Base-by-base conservation (phyloP, 352 stramenopile species). In the Globisporangium rhizosaccharum region DNA sequence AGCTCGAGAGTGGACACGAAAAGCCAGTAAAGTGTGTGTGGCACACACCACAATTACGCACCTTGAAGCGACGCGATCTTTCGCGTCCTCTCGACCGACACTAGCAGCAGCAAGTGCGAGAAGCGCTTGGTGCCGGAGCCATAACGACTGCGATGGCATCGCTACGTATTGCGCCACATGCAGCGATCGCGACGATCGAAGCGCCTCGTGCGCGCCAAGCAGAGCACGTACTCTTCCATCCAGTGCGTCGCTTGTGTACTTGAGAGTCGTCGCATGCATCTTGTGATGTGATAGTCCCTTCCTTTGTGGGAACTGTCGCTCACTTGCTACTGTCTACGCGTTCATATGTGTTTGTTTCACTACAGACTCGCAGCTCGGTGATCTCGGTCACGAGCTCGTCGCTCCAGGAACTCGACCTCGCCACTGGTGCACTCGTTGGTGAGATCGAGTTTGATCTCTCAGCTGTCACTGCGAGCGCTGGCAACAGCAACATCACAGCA, bases 361-460 rank as follows among this genome's bases (percentile, higher is more conserved):
- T 11, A 15, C 26, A 84, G 75, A 71, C 56, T 59, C 75, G 75
- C 46, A 58, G 62, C 4, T 75, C 70, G 46, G 51, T 85, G 8
- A 67, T 94, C 10, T 83, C 67, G 6, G 59, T 94, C 61, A 82
- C 82, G 41, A 68, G 57, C 30, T 68, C 78, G 23, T 76, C 69
- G 18, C 54, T 92, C 39, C 75, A 88, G 51, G 84, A 94, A 56
- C 54, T 92, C 30, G 79, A 94, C 36, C 61, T 76, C 5, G 58
- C 64, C 2, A 80, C 75, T 20, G 82, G 82, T 41, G 73, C 76
- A 2, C 49, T 85, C 6, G 60, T 88, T 7, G 73, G 76, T 25
- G 73, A 90, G 44, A 79, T 80, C 47, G 64, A 70, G 28, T 92
- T 92, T 56, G 84, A 94, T 59, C 69, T 88, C 58, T 49, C 78